Base-by-base conservation (phyloP, 306 rosid species). In the Quercus alba region DNA sequence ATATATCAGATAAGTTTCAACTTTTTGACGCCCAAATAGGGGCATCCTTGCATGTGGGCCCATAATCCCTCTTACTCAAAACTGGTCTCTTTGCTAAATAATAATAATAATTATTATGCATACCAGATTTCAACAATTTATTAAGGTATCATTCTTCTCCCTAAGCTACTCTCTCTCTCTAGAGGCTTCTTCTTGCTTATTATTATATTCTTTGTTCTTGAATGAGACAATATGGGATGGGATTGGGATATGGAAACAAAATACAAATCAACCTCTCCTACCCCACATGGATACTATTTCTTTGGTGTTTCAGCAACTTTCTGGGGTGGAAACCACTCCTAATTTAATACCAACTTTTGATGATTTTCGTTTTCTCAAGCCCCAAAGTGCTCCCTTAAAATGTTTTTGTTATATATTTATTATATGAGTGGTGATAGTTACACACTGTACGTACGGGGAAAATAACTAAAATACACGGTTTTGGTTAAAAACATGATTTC, bases 281-380 rank as follows among this genome's bases (percentile, higher is more conserved):
- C 84, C 85, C 84, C 83, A 80, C 84, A 18, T 12, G 70, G 26
- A 54, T 69, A 59, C 80, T 20, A 72, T 76, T 51, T 33, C 44
- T 51, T 67, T 76, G 80, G 72, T 44, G 23, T 4, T 78, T 76
- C 46, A 76, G 54, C 84, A 73, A 73, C 78, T 76, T 79, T 82
- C 61, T 44, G 33, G 41, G 77, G 70, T 76, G 88, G 77, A 73
- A 76, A 69, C 78, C 82, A 76, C 88, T 85, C 77, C 68, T 75
- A 23, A 72, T 73, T 61, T 63, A 68, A 68, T 46, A 38, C 63
- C 58, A 70, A 69, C 55, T 70, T 70, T 56, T 63, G 66, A 19
- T 26, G 72, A 1, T 61, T 19, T 72, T 41, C 46, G 31, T 46
- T 75, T 75, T 72, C 75, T 31, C 46, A 30, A 64, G 6, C 70